These are phyloP conservation scores for Torrubiellomyces zombiae DNA, from an alignment of 2,329 filamentous ascomycete genomes.

Conservation along the genomic window DNA sequence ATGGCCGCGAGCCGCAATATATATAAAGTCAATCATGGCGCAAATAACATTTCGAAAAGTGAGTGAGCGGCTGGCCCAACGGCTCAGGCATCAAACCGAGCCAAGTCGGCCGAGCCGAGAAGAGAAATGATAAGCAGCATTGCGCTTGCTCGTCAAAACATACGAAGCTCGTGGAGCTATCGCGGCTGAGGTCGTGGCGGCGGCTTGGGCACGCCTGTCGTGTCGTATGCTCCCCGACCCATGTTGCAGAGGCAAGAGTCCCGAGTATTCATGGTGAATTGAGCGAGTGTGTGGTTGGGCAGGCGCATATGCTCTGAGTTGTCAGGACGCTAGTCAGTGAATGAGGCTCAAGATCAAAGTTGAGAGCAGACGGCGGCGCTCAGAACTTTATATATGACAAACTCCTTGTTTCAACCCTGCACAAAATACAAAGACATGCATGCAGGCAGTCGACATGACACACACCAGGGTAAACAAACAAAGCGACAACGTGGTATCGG, in stretches of 20 bases:
- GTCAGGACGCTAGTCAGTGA: slow-evolving; percentile 2
- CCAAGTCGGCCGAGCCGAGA: slow-evolving; percentile 4
- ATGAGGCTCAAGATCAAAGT: slow-evolving; percentile 1
- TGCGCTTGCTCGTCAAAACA: too few species aligned
- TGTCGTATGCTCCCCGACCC: slow-evolving; percentile 35
- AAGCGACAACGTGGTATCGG: slow-evolving; percentile 3
- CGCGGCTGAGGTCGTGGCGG: slow-evolving; percentile 23
- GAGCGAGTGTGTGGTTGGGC: slow-evolving; percentile 3
- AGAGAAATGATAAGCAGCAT: slow-evolving; percentile 2
- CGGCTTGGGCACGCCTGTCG: slow-evolving; percentile 31
- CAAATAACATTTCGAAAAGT: too few species aligned
- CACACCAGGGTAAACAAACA: not conserved
- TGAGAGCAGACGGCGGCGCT: not conserved
- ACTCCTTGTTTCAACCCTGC: too few species aligned
- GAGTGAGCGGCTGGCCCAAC: slow-evolving; percentile 1
- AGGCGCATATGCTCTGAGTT: slow-evolving; percentile 1
- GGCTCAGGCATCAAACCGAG: not conserved
- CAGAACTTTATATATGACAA: slow-evolving; percentile 2
- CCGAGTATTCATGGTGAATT: slow-evolving; percentile 19
- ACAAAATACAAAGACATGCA: not conserved
- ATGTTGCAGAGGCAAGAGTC: slow-evolving; percentile 23
- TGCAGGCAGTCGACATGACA: not conserved
- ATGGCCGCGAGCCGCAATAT: slow-evolving; percentile 6
- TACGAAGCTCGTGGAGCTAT: too few species aligned
- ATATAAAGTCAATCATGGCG: too few species aligned